Conservation (phyloP, 176 grass and related monocot species). For the Urochloa ruziziensis region DNA sequence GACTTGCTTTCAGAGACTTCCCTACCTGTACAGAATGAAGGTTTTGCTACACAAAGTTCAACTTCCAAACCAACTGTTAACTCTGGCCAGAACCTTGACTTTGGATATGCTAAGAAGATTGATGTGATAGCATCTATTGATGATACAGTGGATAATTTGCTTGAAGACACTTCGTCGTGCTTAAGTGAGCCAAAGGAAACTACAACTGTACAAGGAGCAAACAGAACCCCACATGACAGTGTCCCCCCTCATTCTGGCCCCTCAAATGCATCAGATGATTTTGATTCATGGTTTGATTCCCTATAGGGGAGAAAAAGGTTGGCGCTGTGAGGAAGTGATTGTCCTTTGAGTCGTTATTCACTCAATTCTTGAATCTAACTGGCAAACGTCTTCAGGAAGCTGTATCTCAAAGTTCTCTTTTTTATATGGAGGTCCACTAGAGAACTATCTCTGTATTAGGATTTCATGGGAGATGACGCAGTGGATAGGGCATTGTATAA, state of each 20-base stretch:
- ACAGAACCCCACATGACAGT: background rate
- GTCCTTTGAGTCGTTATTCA: background rate
- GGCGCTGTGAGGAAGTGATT: background rate
- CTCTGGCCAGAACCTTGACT: background rate
- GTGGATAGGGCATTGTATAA: background rate
- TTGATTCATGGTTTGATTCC: slow-evolving; percentile 91
- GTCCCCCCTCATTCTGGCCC: slow-evolving; percentile 5
- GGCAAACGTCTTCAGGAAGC: background rate
- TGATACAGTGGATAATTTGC: slow-evolving; percentile 55
- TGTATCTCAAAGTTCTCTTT: background rate
- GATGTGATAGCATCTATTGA: slow-evolving; percentile 18
- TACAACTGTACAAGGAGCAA: background rate
- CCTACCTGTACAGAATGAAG: slow-evolving; percentile 17
- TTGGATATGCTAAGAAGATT: slow-evolving; percentile 20
- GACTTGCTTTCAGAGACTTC: slow-evolving; percentile 62
- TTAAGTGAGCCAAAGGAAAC: slow-evolving; percentile 38
- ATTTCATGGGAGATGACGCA: background rate
- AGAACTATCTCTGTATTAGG: background rate
- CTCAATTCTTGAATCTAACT: background rate
- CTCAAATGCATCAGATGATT: slow-evolving; percentile 49
- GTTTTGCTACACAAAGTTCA: background rate
- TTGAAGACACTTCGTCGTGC: slow-evolving; percentile 19
- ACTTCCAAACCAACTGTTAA: slow-evolving; percentile 14
- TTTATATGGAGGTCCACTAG: background rate
- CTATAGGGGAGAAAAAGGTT: slow-evolving; percentile 20